These are phyloP conservation scores for Vararia minispora DNA, from an alignment of 768 basidiomycete genomes.

Conservation along the genomic window DNA sequence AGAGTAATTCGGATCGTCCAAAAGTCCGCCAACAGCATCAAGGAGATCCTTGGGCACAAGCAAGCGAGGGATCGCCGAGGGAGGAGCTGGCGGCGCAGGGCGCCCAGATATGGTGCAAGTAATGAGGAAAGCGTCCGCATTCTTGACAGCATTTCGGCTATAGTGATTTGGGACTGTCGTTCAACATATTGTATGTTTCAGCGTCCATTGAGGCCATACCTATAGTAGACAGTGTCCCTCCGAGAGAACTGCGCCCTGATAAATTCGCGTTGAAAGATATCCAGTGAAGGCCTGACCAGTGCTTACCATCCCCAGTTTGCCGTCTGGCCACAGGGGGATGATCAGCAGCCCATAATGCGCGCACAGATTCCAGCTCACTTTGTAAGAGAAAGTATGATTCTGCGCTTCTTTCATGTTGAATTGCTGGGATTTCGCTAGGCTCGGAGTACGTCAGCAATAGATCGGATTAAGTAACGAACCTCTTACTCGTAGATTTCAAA, in stretches of 20 bases:
- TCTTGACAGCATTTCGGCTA: slow-evolving; percentile 36
- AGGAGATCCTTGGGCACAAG: slow-evolving; percentile 57
- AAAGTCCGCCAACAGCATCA: slow-evolving; percentile 58
- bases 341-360: neutral
- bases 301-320: slow-evolving; percentile 82
- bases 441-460: slow-evolving; percentile 10
- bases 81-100: slow-evolving; percentile 36
- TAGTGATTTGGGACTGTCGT: no score
- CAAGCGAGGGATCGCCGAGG: slow-evolving; percentile 33
- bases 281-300: slow-evolving; percentile 1
- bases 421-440: slow-evolving; percentile 35
- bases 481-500: slow-evolving; percentile 68
- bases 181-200: no score
- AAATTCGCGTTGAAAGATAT: neutral
- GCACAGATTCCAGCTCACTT: slow-evolving; percentile 26
- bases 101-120: slow-evolving; percentile 70
- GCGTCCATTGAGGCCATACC: no score
- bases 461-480: neutral
- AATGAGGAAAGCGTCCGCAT: slow-evolving; percentile 62
- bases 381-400: slow-evolving; percentile 72
- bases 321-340: slow-evolving; percentile 31
- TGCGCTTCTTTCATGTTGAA: slow-evolving; percentile 69
- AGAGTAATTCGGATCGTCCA: slow-evolving; percentile 78
- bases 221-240: slow-evolving; percentile 58
- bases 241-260: slow-evolving; percentile 69